Percentiles rank a stretch among this genome's conserved stretches.
Conservation (phyloP, 768 basidiomycete genomes). For the Lactifluus echinatus region DNA sequence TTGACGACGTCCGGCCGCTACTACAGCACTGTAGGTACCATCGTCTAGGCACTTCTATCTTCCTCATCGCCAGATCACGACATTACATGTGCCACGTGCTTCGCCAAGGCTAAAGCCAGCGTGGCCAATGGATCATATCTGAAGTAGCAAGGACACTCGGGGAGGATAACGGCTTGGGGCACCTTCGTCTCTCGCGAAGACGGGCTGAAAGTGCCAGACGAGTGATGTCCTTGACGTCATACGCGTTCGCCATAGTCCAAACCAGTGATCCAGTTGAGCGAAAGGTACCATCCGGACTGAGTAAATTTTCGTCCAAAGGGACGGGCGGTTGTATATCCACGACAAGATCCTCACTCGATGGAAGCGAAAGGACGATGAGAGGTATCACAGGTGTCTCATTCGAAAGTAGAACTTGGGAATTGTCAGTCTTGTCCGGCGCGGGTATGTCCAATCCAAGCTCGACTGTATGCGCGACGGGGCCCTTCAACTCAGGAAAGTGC, state of each 20-base stretch:
- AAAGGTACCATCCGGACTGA: constrained; percentile 12
- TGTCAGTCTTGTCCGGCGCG: not conserved
- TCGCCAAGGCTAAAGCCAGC: constrained; percentile 2
- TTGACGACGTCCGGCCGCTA: no score
- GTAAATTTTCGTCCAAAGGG: constrained; percentile 2
- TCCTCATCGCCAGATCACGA: no score
- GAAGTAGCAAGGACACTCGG: not conserved
- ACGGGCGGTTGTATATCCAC: not conserved
- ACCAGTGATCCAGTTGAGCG: not conserved
- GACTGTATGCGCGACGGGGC: not conserved
- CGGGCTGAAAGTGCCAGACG: constrained; percentile 4
- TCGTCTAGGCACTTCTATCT: not conserved
- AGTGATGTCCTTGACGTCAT: not conserved
- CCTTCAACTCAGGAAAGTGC: not conserved
- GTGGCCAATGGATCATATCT: constrained; percentile 4
- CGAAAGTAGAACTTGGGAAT: not conserved
- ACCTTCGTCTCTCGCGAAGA: constrained; percentile 6
- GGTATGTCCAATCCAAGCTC: not conserved
- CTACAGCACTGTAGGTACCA: not conserved
- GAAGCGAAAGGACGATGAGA: constrained; percentile 11
- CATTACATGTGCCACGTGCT: not conserved
- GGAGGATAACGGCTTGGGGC: not conserved
- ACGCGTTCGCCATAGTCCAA: not conserved
- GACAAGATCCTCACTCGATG: constrained; percentile 1
- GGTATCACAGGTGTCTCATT: not conserved